Conservation (phyloP, 129 eudicot species). For the Silybum marianum region DNA sequence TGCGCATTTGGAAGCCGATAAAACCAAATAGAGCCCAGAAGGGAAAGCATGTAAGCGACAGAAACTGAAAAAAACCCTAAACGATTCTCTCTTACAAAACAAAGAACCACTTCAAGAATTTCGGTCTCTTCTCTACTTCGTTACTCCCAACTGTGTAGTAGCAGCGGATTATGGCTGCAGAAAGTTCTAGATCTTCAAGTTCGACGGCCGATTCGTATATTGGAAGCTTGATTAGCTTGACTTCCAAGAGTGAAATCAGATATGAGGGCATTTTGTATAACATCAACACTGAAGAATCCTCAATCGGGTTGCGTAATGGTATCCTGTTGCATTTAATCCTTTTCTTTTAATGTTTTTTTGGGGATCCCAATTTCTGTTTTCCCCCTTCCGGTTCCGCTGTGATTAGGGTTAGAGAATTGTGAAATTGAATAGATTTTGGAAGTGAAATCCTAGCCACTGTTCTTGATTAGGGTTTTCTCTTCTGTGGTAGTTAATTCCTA, state of each 20-base stretch:
- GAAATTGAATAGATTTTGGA: conserved; percentile 5
- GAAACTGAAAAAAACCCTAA: conserved; percentile 19
- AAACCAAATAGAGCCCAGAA: conserved; percentile 10
- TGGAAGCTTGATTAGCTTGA: conserved; percentile 82
- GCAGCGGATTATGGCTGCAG: conserved; percentile 50
- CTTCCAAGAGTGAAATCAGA: conserved; percentile 85
- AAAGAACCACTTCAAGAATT: conserved; percentile 1
- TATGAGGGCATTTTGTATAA: conserved; percentile 75
- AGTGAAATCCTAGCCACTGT: not conserved
- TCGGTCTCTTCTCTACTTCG: not conserved
- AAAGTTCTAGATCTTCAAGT: conserved; percentile 61
- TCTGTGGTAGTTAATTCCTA: not conserved
- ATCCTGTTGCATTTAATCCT: not conserved
- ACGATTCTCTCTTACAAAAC: conserved; percentile 5
- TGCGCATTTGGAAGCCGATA: conserved; percentile 5
- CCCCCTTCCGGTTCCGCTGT: not conserved
- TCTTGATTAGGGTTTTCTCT: not conserved
- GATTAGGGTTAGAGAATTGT: conserved; percentile 14
- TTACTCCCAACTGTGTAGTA: conserved; percentile 19
- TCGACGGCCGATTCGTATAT: conserved; percentile 82
- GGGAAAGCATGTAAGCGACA: not conserved
- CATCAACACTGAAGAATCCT: conserved; percentile 89
- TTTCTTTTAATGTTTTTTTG: not conserved
- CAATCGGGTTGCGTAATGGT: conserved; percentile 83
- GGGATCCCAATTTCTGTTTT: not conserved